These are phyloP conservation scores for Antitrichia curtipendula DNA, from an alignment of 225 moss, liverwort and hornwort genomes.

Conservation along the genomic window DNA sequence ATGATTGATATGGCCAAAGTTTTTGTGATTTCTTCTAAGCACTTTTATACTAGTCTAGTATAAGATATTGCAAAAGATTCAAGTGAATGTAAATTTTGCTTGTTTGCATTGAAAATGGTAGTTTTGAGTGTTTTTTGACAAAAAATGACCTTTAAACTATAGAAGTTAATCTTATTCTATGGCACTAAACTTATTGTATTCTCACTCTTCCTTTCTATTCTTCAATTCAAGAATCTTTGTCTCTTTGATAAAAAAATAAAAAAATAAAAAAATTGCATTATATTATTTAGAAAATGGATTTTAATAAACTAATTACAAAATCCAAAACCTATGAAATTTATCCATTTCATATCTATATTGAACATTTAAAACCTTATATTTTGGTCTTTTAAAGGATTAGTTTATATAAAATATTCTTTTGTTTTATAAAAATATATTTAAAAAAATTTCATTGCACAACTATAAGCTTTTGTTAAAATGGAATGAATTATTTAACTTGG, in stretches of 20 bases:
- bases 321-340: neutral
- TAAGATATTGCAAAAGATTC: neutral
- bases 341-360: neutral
- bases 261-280: neutral
- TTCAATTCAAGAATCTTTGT: neutral
- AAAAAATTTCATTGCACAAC: neutral
- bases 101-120: too few relatives aligned
- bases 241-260: neutral
- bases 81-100: too few relatives aligned
- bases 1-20: neutral
- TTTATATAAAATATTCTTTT: neutral
- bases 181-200: neutral
- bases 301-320: neutral
- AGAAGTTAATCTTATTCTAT: neutral
- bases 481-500: neutral
- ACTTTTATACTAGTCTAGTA: neutral
- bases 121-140: too few relatives aligned
- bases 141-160: too few relatives aligned
- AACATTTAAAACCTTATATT: neutral
- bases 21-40: neutral
- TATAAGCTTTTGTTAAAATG: neutral
- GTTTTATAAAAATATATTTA: neutral
- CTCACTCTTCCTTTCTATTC: fast-evolving
- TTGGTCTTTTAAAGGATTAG: neutral
- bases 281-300: neutral